phyloP scores from a whole-genome alignment of 2,329 filamentous ascomycete genomes.

The Epichloe bromicola region DNA sequence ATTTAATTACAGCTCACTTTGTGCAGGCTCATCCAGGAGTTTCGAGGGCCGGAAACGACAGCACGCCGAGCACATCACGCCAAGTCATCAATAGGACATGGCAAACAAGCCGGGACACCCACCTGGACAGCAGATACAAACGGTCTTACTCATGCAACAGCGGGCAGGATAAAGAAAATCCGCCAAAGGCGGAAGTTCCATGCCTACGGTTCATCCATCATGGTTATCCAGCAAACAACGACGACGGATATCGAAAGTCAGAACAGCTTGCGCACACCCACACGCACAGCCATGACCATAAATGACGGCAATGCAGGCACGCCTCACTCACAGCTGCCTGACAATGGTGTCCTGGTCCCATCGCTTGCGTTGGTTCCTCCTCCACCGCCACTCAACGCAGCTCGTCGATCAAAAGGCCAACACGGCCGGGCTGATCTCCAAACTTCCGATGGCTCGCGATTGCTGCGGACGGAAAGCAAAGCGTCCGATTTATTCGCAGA shows the following conservation, averaged over 20 bases:
- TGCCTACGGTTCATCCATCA: not conserved
- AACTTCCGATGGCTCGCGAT: not conserved
- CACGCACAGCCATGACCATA: not conserved
- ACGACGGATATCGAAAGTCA: not conserved
- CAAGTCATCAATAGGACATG: not conserved
- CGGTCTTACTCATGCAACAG: not conserved
- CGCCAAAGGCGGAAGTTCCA: not conserved
- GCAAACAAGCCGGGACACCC: not conserved
- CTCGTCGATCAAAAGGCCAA: not conserved
- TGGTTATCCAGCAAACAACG: not conserved
- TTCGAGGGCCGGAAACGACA: not conserved
- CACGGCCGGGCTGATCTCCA: not conserved
- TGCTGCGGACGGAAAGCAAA: constrained; percentile 1
- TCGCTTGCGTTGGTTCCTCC: constrained; percentile 4
- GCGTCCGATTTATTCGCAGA: constrained; percentile 8
- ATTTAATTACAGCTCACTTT: not conserved
- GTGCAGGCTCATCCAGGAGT: not conserved
- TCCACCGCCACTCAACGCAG: constrained; percentile 2
- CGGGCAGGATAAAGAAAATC: not conserved
- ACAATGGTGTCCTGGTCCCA: not conserved
- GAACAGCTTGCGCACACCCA: not conserved
- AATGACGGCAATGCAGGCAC: not conserved
- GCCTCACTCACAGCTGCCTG: constrained; percentile 1
- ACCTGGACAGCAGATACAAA: not conserved
- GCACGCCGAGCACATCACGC: not conserved